A percentile compares a stretch with the other conserved stretches of the same genome.
Conservation (phyloP, 331 rosid species). For the Rosa hybrid region DNA sequence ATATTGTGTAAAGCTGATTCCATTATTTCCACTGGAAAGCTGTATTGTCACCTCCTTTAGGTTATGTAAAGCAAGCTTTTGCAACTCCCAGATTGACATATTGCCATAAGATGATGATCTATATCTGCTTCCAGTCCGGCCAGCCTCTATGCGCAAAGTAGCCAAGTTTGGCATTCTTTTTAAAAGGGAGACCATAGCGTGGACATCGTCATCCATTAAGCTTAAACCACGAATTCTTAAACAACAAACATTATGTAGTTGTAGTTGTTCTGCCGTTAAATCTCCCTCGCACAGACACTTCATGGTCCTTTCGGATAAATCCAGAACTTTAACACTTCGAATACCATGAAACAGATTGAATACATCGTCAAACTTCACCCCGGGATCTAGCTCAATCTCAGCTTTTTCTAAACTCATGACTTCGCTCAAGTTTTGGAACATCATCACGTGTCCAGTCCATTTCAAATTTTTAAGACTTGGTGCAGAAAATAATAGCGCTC, state of each 20-base stretch:
- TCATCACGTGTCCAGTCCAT: neutral
- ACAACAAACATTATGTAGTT: neutral
- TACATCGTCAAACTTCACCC: neutral
- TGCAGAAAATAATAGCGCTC: neutral
- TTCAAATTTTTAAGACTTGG: neutral
- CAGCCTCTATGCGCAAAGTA: neutral
- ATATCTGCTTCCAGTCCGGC: neutral
- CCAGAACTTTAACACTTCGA: neutral
- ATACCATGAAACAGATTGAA: no score
- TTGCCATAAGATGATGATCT: no score
- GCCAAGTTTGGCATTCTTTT: neutral
- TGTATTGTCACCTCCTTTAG: neutral
- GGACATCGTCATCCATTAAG: neutral
- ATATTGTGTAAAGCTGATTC: no score
- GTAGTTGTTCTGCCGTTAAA: neutral
- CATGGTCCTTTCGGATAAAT: neutral
- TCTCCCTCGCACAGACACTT: neutral
- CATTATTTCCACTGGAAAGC: no score
- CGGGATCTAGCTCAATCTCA: neutral
- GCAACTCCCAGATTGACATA: no score
- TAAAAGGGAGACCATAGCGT: neutral
- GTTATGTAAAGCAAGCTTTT: neutral
- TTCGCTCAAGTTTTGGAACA: neutral
- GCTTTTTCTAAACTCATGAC: neutral
- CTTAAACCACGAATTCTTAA: neutral